Percentiles rank a stretch among this genome's conserved stretches.
These are phyloP conservation scores for Hibiscus trionum DNA, from an alignment of 345 rosid species.

Conservation along the genomic window DNA sequence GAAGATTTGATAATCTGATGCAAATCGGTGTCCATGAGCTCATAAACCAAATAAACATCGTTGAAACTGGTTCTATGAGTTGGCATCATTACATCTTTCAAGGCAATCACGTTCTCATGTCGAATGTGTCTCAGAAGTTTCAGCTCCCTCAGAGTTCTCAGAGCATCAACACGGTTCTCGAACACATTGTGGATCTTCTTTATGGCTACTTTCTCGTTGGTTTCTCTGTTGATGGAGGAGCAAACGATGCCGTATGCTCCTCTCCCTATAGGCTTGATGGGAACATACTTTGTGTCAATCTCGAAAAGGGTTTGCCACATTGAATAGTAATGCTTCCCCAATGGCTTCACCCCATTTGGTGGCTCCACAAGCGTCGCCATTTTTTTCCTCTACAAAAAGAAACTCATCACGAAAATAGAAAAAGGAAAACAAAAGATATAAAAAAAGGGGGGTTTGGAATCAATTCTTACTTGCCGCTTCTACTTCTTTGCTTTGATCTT, in stretches of 20 bases:
- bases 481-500: conserved; percentile 4
- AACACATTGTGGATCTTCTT: conserved; percentile 80
- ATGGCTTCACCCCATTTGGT: conserved; percentile 52
- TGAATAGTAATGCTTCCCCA: conserved; percentile 74
- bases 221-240: conserved; percentile 67
- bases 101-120: conserved; percentile 71
- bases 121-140: conserved; percentile 67
- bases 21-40: conserved; percentile 88
- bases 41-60: conserved; percentile 85
- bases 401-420: neutral
- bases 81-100: conserved; percentile 89
- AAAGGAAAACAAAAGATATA: neutral
- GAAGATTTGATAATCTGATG: conserved; percentile 75
- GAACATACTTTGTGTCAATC: conserved; percentile 74
- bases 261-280: conserved; percentile 77
- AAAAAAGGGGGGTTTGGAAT: neutral
- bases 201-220: conserved; percentile 74
- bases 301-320: conserved; percentile 86
- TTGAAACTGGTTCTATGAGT: conserved; percentile 40
- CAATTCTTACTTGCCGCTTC: conserved; percentile 11
- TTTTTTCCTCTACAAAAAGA: neutral
- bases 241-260: conserved; percentile 88
- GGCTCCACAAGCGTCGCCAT: conserved; percentile 86
- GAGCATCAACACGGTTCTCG: conserved; percentile 52
- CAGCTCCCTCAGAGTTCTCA: conserved; percentile 71